These are phyloP conservation scores for Dactylella cylindrospora DNA, from an alignment of 2,329 filamentous ascomycete genomes.

Conservation along the genomic window DNA sequence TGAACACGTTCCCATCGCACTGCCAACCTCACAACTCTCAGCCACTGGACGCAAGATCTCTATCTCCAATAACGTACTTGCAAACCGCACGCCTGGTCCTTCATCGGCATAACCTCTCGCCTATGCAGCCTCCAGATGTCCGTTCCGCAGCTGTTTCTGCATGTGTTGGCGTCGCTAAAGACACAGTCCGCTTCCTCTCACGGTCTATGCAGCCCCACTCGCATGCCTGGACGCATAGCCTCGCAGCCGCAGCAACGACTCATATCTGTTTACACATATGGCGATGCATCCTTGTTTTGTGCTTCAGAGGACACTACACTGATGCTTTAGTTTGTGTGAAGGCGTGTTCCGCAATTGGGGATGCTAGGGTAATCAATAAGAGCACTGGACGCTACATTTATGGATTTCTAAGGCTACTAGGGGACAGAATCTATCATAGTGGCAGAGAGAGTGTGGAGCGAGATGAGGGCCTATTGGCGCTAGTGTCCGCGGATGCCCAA, in stretches of 20 bases:
- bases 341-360: slow-evolving; percentile 69
- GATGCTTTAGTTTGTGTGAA: slow-evolving; percentile 72
- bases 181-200: slow-evolving; percentile 74
- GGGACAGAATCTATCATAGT: slow-evolving; percentile 55
- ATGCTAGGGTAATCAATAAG: slow-evolving; percentile 69
- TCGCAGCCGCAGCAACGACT: slow-evolving; percentile 69
- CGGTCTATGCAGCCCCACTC: slow-evolving; percentile 61
- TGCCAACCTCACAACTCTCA: slow-evolving; percentile 69
- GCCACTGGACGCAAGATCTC: slow-evolving; percentile 70
- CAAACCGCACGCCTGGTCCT: slow-evolving; percentile 82
- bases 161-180: slow-evolving; percentile 72
- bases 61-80: slow-evolving; percentile 75
- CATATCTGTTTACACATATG: slow-evolving; percentile 82
- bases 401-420: slow-evolving; percentile 74
- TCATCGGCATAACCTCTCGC: slow-evolving; percentile 83
- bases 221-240: slow-evolving; percentile 59
- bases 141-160: slow-evolving; percentile 73
- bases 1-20: slow-evolving; percentile 72
- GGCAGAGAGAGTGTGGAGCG: slow-evolving; percentile 45
- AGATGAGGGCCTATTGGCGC: slow-evolving; percentile 87
- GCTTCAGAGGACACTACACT: slow-evolving; percentile 72
- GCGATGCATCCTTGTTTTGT: slow-evolving; percentile 77
- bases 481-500: slow-evolving; percentile 83
- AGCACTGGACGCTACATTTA: slow-evolving; percentile 78
- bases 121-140: slow-evolving; percentile 66